These are phyloP conservation scores for Yamadazyma insecticola DNA, from an alignment of 805 yeast genomes.

Conservation along the genomic window DNA sequence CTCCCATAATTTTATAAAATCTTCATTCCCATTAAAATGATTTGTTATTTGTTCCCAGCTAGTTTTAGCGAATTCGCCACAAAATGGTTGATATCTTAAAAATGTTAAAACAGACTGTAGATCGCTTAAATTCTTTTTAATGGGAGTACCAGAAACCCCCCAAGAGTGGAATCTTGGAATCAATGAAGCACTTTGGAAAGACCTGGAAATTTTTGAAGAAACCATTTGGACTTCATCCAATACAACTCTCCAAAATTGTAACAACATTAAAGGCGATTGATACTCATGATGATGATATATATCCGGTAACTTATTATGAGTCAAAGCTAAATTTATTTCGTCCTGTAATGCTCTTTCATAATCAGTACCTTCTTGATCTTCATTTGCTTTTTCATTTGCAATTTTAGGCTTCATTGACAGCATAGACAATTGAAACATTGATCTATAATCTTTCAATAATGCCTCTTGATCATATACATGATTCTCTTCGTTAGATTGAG, in stretches of 20 bases:
- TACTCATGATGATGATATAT: slow-evolving; percentile 39
- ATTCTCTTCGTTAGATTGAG: not conserved
- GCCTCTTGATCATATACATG: not conserved
- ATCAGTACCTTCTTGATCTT: slow-evolving; percentile 21
- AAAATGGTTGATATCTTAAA: slow-evolving; percentile 63
- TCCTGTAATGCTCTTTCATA: slow-evolving; percentile 30
- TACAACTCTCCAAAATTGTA: slow-evolving; percentile 86
- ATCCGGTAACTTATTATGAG: slow-evolving; percentile 21
- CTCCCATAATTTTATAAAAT: slow-evolving; percentile 46
- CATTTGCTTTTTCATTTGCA: slow-evolving; percentile 20
- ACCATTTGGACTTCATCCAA: slow-evolving; percentile 96
- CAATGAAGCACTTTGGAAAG: slow-evolving; percentile 73
- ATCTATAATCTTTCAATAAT: slow-evolving; percentile 14
- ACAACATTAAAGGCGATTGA: slow-evolving; percentile 75
- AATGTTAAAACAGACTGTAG: slow-evolving; percentile 68
- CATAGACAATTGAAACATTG: slow-evolving; percentile 23
- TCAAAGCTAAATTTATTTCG: slow-evolving; percentile 25
- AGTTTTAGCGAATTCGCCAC: slow-evolving; percentile 32
- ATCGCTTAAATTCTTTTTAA: slow-evolving; percentile 61
- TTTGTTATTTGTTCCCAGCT: slow-evolving; percentile 35
- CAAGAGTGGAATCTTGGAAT: slow-evolving; percentile 87
- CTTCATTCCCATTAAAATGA: slow-evolving; percentile 13
- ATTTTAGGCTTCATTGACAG: slow-evolving; percentile 20
- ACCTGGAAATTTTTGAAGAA: slow-evolving; percentile 63
- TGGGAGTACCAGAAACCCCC: slow-evolving; percentile 97